Conservation (phyloP, 2,329 filamentous ascomycete genomes). For the Neonectria hederae region DNA sequence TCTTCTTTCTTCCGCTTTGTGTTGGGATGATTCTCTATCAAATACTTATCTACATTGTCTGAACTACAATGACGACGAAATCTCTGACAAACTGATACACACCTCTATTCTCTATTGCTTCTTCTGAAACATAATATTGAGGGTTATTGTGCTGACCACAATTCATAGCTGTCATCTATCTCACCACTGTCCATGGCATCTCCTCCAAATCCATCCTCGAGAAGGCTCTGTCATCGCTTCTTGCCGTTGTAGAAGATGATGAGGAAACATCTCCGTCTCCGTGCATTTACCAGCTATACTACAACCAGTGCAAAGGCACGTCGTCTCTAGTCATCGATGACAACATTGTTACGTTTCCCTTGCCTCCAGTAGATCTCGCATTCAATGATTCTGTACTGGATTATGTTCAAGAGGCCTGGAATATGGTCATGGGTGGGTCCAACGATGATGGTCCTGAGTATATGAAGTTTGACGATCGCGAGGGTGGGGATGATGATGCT, state of each 20-base stretch:
- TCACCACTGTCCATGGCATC: slow-evolving; percentile 49
- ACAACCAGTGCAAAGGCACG: slow-evolving; percentile 58
- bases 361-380: slow-evolving; percentile 70
- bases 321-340: slow-evolving; percentile 47
- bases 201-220: slow-evolving; percentile 51
- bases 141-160: slow-evolving; percentile 45
- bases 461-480: slow-evolving; percentile 81
- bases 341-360: slow-evolving; percentile 65
- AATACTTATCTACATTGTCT: slow-evolving; percentile 99
- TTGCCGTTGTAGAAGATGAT: slow-evolving; percentile 46
- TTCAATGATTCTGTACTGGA: slow-evolving; percentile 78
- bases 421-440: slow-evolving; percentile 64
- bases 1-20: slow-evolving; percentile 48
- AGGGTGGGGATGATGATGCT: slow-evolving; percentile 66
- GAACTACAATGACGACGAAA: slow-evolving; percentile 86
- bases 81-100: slow-evolving; percentile 90
- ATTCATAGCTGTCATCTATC: slow-evolving; percentile 46
- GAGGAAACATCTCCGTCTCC: slow-evolving; percentile 40
- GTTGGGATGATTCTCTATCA: slow-evolving; percentile 83
- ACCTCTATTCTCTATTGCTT: slow-evolving; percentile 33
- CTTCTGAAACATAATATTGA: slow-evolving; percentile 9
- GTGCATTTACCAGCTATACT: slow-evolving; percentile 63
- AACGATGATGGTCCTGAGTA: slow-evolving; percentile 63
- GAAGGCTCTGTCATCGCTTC: slow-evolving; percentile 53
- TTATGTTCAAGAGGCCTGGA: slow-evolving; percentile 76